Conservation (phyloP, 176 grass and related monocot genomes). For the Panicum miliaceum region DNA sequence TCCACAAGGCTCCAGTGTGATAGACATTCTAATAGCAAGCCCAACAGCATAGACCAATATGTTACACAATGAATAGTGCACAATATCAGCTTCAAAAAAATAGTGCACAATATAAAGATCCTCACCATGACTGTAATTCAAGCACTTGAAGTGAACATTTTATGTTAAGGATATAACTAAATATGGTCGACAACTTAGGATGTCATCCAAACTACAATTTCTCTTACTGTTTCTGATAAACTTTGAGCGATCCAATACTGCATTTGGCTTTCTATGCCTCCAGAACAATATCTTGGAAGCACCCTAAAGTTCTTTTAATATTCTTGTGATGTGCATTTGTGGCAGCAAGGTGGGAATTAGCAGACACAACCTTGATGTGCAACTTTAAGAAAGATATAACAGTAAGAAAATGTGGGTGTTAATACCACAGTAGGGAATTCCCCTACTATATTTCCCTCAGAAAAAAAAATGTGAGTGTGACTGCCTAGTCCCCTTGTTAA, state of each 20-base stretch:
- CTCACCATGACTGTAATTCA: slow-evolving; percentile 24
- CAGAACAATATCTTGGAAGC: slow-evolving; percentile 13
- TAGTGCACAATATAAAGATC: background rate
- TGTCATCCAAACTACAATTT: background rate
- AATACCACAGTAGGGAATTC: too few species aligned
- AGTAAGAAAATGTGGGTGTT: slow-evolving; percentile 12
- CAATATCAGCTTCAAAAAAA: too few species aligned
- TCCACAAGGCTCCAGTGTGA: background rate
- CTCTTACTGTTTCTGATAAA: slow-evolving; percentile 15
- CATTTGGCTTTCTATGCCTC: slow-evolving; percentile 7
- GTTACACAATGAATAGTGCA: background rate
- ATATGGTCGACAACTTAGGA: slow-evolving; percentile 13
- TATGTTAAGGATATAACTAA: slow-evolving; percentile 26
- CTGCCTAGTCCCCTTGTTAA: slow-evolving; percentile 16
- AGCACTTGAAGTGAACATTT: slow-evolving; percentile 20
- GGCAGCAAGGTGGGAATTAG: slow-evolving; percentile 24
- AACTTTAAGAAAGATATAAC: background rate
- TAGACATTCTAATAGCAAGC: slow-evolving; percentile 21
- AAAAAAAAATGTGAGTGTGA: background rate
- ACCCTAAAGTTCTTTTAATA: slow-evolving; percentile 22
- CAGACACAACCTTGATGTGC: slow-evolving; percentile 5
- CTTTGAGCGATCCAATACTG: slow-evolving; percentile 2
- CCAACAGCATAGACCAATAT: slow-evolving; percentile 23
- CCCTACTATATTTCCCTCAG: too few species aligned
- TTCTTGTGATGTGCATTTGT: slow-evolving; percentile 20